Conservation (phyloP, 257 asterid genomes). For the Solanum piurae region DNA sequence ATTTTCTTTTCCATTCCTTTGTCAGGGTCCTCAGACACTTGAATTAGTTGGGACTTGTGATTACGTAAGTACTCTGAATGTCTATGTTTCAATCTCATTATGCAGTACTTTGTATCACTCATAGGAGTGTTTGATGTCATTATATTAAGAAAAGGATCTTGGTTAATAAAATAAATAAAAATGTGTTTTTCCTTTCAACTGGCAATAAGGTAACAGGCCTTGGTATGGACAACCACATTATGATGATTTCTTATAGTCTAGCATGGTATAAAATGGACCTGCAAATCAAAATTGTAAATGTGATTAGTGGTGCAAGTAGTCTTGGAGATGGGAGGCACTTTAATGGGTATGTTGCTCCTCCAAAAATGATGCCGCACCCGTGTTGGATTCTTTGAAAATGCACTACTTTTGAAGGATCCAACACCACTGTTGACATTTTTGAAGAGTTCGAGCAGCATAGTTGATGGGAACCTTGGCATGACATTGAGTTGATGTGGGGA, state of each 20-base stretch:
- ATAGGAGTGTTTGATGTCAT: background rate
- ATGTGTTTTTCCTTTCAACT: background rate
- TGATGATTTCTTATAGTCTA: background rate
- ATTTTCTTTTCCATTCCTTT: constrained; percentile 4
- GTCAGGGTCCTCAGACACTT: constrained; percentile 61
- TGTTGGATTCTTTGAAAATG: background rate
- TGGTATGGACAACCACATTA: background rate
- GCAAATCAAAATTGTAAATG: background rate
- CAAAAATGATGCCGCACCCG: background rate
- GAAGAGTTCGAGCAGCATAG: background rate
- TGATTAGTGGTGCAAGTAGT: background rate
- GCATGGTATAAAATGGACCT: background rate
- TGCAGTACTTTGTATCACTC: background rate
- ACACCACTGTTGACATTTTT: background rate
- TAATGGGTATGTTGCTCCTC: background rate
- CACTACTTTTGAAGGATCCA: background rate
- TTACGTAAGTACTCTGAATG: constrained; percentile 48
- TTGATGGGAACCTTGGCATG: background rate
- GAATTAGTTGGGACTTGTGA: constrained; percentile 58
- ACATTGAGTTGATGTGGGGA: background rate
- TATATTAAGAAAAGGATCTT: background rate
- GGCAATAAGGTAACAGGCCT: background rate
- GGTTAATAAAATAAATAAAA: background rate
- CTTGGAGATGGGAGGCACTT: background rate
- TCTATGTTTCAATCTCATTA: background rate